Conservation (phyloP, 2,329 filamentous ascomycete genomes). For the Thelonectria rubi region DNA sequence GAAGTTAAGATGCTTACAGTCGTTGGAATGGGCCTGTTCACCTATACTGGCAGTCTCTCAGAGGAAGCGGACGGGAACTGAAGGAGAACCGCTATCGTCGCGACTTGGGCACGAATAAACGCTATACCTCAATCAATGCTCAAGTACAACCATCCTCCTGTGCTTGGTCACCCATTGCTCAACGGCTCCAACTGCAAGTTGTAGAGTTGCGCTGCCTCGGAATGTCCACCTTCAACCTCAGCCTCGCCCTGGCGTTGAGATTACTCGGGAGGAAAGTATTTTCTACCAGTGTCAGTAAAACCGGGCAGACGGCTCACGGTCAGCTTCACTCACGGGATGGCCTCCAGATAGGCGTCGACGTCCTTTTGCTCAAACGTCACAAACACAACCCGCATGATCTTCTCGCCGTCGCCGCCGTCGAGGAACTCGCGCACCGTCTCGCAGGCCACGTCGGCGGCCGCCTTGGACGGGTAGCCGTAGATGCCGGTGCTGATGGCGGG, state of each 20-base stretch:
- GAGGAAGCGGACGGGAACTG: too few relatives aligned
- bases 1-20: neutral
- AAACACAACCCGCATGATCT: constrained; percentile 80
- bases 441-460: constrained; percentile 78
- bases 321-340: constrained; percentile 71
- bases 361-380: constrained; percentile 86
- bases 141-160: too few relatives aligned
- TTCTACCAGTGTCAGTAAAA: constrained; percentile 25
- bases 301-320: neutral
- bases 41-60: too few relatives aligned
- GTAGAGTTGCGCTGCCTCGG: too few relatives aligned
- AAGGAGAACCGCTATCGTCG: too few relatives aligned
- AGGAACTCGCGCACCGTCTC: constrained; percentile 65
- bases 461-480: constrained; percentile 82
- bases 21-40: too few relatives aligned
- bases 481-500: constrained; percentile 86
- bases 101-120: too few relatives aligned
- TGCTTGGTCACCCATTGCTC: too few relatives aligned
- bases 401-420: constrained; percentile 54
- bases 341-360: constrained; percentile 72
- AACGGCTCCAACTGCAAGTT: too few relatives aligned
- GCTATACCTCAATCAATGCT: too few relatives aligned
- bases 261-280: constrained; percentile 38
- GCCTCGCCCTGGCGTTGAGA: too few relatives aligned
- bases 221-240: too few relatives aligned